A percentile compares a stretch with the other conserved stretches of the same genome.
phyloP scores from a whole-genome alignment of 768 basidiomycete genomes.

The Sarcomyxa edulis region DNA sequence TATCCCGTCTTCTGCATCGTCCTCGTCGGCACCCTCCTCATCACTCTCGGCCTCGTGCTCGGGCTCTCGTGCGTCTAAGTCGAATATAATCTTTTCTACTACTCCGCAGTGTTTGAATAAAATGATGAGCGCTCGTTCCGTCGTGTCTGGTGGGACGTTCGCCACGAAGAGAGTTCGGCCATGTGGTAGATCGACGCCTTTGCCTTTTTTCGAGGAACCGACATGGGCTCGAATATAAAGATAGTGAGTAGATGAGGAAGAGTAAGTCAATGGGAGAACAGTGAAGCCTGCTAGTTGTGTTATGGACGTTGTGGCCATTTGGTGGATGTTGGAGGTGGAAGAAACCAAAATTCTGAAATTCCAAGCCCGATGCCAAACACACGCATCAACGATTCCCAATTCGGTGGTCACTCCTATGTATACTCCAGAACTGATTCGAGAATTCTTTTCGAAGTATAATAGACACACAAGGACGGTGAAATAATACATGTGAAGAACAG shows the following conservation, averaged over 20 bases:
- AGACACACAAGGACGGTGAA: no score
- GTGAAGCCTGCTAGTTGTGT: conserved; percentile 46
- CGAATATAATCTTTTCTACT: conserved; percentile 70
- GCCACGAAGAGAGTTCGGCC: conserved; percentile 83
- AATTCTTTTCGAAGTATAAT: no score
- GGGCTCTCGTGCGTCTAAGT: conserved; percentile 34
- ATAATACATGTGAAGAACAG: no score
- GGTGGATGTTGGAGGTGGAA: no score
- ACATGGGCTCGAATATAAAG: conserved; percentile 73
- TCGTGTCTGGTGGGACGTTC: conserved; percentile 86
- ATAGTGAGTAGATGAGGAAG: conserved; percentile 51
- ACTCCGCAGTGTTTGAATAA: conserved; percentile 79
- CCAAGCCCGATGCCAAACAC: no score
- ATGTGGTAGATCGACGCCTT: conserved; percentile 33
- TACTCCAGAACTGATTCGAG: no score
- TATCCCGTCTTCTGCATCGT: conserved; percentile 22
- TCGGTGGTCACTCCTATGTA: no score
- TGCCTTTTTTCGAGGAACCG: conserved; percentile 35
- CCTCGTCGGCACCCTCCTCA: conserved; percentile 33
- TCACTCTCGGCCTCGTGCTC: conserved; percentile 39
- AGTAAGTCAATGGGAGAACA: conserved; percentile 38
- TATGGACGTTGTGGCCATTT: no score
- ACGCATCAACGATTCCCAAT: no score
- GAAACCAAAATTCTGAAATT: no score
- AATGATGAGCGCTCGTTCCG: conserved; percentile 69